A percentile compares a stretch with the other conserved stretches of the same genome.
These are phyloP conservation scores for Urochloa ruziziensis DNA, from an alignment of 176 grass and related monocot genomes.

Conservation along the genomic window DNA sequence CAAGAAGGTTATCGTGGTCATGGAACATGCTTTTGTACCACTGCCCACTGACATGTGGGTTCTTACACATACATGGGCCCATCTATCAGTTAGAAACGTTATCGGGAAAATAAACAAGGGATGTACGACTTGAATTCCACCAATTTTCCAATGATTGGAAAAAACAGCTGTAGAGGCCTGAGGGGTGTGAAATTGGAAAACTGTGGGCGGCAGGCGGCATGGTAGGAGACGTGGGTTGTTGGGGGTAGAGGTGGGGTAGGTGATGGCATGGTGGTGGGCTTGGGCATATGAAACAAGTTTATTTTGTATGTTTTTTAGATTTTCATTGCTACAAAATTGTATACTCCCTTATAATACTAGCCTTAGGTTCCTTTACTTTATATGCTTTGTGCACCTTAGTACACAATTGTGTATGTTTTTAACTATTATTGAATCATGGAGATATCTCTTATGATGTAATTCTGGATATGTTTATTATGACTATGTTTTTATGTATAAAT, in stretches of 20 bases:
- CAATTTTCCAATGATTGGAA: neutral
- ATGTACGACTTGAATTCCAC: neutral
- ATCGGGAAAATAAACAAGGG: fast-evolving
- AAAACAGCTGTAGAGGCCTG: no score
- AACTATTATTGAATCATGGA: neutral
- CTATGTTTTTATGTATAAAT: neutral
- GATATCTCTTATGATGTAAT: neutral
- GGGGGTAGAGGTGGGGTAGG: neutral
- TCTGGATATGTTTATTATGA: neutral
- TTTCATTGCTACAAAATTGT: no score
- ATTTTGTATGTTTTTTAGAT: no score
- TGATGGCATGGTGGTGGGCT: no score
- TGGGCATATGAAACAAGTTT: no score
- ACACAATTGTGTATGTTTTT: neutral
- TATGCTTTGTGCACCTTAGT: neutral
- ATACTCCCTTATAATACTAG: no score
- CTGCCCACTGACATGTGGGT: neutral
- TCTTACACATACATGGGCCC: neutral
- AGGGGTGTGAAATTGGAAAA: neutral
- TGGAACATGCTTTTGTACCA: no score
- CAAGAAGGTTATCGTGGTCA: neutral
- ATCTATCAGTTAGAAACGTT: no score
- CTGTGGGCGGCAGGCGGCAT: no score
- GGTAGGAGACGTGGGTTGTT: no score
- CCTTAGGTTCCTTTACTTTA: neutral